Evolutionary conservation across 164 flowering plant genomes (phyloP).

Genomic region (Magnolia changhungtana): DNA sequence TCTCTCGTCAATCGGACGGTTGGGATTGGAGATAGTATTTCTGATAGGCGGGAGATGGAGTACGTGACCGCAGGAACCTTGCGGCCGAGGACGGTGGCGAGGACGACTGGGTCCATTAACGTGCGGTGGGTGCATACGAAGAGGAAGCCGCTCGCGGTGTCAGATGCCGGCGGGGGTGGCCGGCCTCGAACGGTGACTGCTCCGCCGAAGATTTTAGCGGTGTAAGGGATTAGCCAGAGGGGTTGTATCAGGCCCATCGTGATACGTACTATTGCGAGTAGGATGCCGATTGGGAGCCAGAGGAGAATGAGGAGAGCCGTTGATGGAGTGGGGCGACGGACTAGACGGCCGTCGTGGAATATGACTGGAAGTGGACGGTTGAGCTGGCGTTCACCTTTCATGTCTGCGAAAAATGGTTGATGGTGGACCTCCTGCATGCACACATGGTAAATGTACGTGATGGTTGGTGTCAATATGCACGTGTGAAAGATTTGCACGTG

Average conservation of each 20-base stretch:
- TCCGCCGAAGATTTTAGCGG: constrained; percentile 51
- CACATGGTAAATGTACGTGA: neutral
- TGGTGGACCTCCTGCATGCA: constrained; percentile 62
- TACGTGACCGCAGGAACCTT: constrained; percentile 86
- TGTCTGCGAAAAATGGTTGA: constrained; percentile 42
- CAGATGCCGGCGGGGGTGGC: constrained; percentile 60
- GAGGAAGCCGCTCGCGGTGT: constrained; percentile 57
- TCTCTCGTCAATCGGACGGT: constrained; percentile 73
- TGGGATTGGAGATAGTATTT: constrained; percentile 88
- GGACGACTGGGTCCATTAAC: constrained; percentile 92
- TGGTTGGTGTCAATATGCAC: neutral
- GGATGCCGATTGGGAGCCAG: constrained; percentile 82
- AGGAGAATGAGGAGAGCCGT: constrained; percentile 69
- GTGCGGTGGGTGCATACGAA: constrained; percentile 94
- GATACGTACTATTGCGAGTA: constrained; percentile 60
- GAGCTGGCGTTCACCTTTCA: constrained; percentile 17
- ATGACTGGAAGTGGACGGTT: constrained; percentile 76
- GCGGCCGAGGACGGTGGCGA: constrained; percentile 65
- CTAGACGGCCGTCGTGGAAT: constrained; percentile 95
- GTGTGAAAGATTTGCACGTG: neutral
- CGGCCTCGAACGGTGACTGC: constrained; percentile 60
- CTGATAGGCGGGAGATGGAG: constrained; percentile 80
- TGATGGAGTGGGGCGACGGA: constrained; percentile 70
- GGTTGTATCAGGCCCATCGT: constrained; percentile 52
- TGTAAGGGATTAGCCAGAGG: constrained; percentile 49